phyloP scores from a whole-genome alignment of 2,329 filamentous ascomycete species.

The Exutisphaerella laricina region DNA sequence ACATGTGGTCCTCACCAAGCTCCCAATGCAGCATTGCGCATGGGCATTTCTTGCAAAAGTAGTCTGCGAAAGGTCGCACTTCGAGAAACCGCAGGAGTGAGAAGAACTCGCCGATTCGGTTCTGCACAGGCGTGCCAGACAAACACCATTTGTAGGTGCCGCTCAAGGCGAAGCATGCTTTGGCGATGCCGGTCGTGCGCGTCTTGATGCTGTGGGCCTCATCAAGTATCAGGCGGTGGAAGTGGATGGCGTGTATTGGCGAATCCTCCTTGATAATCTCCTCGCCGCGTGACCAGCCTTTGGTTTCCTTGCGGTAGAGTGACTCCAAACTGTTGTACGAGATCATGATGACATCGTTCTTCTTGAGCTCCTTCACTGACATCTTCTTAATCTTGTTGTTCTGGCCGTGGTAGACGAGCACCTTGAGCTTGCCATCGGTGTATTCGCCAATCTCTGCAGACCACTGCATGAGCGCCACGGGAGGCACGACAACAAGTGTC shows the following conservation, averaged over 20 bases:
- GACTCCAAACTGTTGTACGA: constrained; percentile 91
- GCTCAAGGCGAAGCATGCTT: constrained; percentile 86
- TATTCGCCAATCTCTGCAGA: constrained; percentile 55
- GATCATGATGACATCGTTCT: constrained; percentile 88
- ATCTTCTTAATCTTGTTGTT: constrained; percentile 77
- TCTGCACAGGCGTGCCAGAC: constrained; percentile 91
- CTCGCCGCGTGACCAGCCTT: constrained; percentile 77
- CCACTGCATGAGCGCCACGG: constrained; percentile 21
- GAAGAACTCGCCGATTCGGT: constrained; percentile 25
- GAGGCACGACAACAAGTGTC: constrained; percentile 39
- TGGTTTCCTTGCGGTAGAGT: constrained; percentile 84
- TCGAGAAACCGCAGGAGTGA: constrained; percentile 79
- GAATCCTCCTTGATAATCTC: constrained; percentile 73
- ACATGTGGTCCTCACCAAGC: constrained; percentile 65
- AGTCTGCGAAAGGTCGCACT: constrained; percentile 81
- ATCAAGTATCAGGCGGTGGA: constrained; percentile 88
- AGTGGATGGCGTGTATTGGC: constrained; percentile 73
- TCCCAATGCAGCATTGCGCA: constrained; percentile 82
- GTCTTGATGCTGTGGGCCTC: constrained; percentile 95
- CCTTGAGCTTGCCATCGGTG: constrained; percentile 83
- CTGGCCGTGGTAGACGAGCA: constrained; percentile 83
- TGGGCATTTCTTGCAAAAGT: constrained; percentile 82
- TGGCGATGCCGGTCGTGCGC: constrained; percentile 83
- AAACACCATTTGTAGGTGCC: constrained; percentile 92
- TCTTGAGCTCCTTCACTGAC: constrained; percentile 66